Base-by-base conservation (phyloP, 179 eudicot species). In the Silene noctiflora region DNA sequence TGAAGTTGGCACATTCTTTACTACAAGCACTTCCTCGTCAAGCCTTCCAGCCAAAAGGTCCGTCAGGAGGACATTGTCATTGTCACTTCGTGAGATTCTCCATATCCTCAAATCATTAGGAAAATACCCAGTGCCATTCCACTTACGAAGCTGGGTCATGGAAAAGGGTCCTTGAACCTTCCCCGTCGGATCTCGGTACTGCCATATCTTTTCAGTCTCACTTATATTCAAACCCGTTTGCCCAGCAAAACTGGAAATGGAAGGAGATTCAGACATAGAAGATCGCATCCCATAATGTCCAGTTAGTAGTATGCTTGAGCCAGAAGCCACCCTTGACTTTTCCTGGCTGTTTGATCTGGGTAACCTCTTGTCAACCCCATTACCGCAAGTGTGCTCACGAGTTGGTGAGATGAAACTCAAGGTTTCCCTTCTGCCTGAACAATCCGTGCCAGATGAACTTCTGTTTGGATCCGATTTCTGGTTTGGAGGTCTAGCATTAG, bases 101-200 rank as follows among this genome's bases (percentile, higher is more conserved):
- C 99, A 91, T 59, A 96, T 84, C 82, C 51, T 85, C 71, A 96
- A 78, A 79, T 86, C 91, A 67, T 81, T 85, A 55, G 99, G 99
- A 67, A 96, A 96, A 80, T 87, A 94, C 44, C 98, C 97, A 3
- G 85, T 90, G 76, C 85, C 90, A 75, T 81, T 93, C 99, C 99
- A 96, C 83, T 96, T 96, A 58, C 98, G 91, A 72, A 96, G 84
- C 87, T 93, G 98, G 3, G 83, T 81, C 83, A 96, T 78, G 29
- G 98, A 91, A 81, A 96, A 96, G 61, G 98, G 98, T 31, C 99
- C 99, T 89, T 96, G 99, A 51, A 85, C 83, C 86, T 96, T 96
- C 74, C 90, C 91, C 59, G 91, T 70, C 11, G 99, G 99, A 83
- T 96, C 99, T 79, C 88, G 75, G 78, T 96, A 96, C 82, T 89